Evolutionary conservation across 2,329 filamentous ascomycete genomes (phyloP), one percentile per base, ranked within the genome.

Genomic region (Zasmidium angulare): DNA sequence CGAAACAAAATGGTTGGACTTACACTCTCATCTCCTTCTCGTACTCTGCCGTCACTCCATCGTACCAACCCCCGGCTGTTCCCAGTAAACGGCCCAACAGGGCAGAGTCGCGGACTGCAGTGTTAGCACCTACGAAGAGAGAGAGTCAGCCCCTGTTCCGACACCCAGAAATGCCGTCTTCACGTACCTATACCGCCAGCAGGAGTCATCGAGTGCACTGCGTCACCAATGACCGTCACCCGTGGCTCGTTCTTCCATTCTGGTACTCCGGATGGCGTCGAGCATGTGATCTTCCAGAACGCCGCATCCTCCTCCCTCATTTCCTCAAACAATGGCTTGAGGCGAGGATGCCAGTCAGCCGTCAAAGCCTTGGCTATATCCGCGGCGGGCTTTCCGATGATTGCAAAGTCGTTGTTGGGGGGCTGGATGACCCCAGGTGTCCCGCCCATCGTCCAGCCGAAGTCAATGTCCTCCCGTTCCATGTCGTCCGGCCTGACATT

Each of bases 221-320:
- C 83, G 64, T 86, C 84, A 0, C 84, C 84, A 55, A 86, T 82
- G 0, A 85, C 76, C 43, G 84, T 86, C 10, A 86, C 83, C 0
- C 84, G 77, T 0, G 81, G 78, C 55, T 85, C 79, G 48, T 84
- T 87, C 9, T 74, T 65, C 86, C 86, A 88, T 48, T 82, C 77
- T 0, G 86, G 85, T 0, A 88, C 83, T 1, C 85, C 84, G 0
- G 76, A 76, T 0, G 85, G 85, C 0, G 78, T 81, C 0, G 84
- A 86, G 63, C 84, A 87, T 1, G 85, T 87, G 50, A 88, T 87
- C 66, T 86, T 88, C 84, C 84, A 87, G 63, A 88, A 88, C 0
- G 86, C 85, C 0, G 85, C 82, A 63, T 88, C 83, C 0, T 71
- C 63, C 56, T 80, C 81, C 3, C 75, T 69, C 82, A 87, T 86